Conservation (phyloP, 768 basidiomycete species). For the Auriculariales sp. region DNA sequence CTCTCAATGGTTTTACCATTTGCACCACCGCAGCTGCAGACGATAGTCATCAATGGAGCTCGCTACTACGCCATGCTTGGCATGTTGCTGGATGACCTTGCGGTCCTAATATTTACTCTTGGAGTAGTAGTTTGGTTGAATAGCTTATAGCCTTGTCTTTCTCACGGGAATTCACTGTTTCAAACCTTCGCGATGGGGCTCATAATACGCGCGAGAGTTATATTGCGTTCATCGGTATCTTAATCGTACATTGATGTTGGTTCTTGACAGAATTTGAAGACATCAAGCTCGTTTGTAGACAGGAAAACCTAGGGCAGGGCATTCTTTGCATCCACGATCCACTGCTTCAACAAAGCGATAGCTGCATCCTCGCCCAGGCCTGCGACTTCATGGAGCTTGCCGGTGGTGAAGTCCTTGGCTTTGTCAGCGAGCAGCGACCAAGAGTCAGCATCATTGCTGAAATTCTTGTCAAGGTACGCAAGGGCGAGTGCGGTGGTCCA, state of each 20-base stretch:
- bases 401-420: slow-evolving; percentile 25
- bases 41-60: neutral
- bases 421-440: slow-evolving; percentile 28
- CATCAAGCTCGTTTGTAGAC: too few species aligned
- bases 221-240: too few species aligned
- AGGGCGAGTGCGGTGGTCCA: slow-evolving; percentile 37
- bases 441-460: slow-evolving; percentile 25
- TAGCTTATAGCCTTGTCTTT: neutral
- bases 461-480: slow-evolving; percentile 28
- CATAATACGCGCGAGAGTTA: too few species aligned
- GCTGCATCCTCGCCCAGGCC: too few species aligned
- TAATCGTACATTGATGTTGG: too few species aligned
- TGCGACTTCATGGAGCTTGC: too few species aligned
- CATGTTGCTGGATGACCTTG: neutral
- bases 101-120: neutral
- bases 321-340: too few species aligned
- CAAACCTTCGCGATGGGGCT: too few species aligned
- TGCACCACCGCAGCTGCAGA: neutral
- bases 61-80: neutral
- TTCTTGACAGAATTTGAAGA: too few species aligned
- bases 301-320: too few species aligned
- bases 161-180: too few species aligned
- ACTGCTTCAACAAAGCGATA: too few species aligned
- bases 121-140: neutral
- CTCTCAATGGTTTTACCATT: neutral